A percentile compares a stretch with the other conserved stretches of the same genome.
Conservation (phyloP, 169 alveolate species). For the Plasmodium knowlesi region DNA sequence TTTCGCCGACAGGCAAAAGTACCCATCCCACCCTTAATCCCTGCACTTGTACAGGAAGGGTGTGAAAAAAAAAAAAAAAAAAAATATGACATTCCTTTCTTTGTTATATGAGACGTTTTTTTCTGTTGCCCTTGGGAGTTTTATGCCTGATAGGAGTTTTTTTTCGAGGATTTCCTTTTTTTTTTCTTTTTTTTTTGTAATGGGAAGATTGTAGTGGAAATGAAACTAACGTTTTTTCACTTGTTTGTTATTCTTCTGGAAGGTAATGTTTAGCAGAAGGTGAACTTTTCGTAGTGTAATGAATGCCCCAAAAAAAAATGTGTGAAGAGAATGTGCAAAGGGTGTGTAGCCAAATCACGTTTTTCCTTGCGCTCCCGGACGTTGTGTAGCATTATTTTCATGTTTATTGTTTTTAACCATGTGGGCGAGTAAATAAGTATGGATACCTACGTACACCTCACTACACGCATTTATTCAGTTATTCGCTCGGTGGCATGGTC, state of each 20-base stretch:
- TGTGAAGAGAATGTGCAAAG: background rate
- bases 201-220: background rate
- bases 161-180: background rate
- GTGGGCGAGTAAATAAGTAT: background rate
- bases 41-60: background rate
- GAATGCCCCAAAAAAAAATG: background rate
- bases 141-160: background rate
- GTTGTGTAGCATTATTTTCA: constrained; percentile 1
- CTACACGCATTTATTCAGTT: background rate
- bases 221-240: background rate
- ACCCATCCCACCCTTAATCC: background rate
- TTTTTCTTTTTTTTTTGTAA: background rate
- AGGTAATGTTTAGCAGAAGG: background rate
- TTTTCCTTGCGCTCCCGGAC: background rate
- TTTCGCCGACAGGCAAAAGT: background rate
- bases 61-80: background rate
- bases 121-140: background rate
- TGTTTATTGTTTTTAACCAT: background rate
- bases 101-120: background rate
- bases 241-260: background rate
- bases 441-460: background rate
- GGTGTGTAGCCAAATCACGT: background rate
- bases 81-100: background rate
- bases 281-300: background rate
- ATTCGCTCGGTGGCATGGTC: background rate